These are phyloP conservation scores for Cryptosporidium bovis DNA, from an alignment of 169 alveolate genomes.

Conservation along the genomic window DNA sequence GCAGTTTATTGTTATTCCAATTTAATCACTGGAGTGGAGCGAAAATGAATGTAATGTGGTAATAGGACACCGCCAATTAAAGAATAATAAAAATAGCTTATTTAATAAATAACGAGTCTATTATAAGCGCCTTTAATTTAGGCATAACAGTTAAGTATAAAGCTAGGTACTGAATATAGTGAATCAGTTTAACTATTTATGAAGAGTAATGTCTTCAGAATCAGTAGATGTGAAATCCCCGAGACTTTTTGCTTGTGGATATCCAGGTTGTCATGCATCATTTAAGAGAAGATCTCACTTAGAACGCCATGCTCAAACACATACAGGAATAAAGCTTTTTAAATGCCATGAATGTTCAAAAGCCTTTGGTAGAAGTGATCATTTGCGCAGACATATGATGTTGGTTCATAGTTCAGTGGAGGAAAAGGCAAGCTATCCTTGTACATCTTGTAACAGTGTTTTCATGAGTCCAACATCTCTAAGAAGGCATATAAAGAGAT, in stretches of 20 bases:
- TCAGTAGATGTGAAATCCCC: constrained; percentile 75
- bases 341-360: constrained; percentile 74
- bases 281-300: constrained; percentile 73
- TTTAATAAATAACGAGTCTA: constrained; percentile 52
- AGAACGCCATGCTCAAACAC: constrained; percentile 75
- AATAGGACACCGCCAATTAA: constrained; percentile 71
- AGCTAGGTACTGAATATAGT: constrained; percentile 21
- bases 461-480: constrained; percentile 73
- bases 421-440: constrained; percentile 72
- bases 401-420: constrained; percentile 70
- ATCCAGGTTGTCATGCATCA: constrained; percentile 75
- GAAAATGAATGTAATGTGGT: constrained; percentile 24
- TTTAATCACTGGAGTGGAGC: constrained; percentile 68
- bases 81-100: constrained; percentile 15
- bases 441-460: constrained; percentile 69
- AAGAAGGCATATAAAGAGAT: constrained; percentile 70
- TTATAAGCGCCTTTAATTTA: constrained; percentile 43
- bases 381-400: constrained; percentile 73
- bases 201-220: constrained; percentile 76
- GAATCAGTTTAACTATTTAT: constrained; percentile 52
- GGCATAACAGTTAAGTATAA: constrained; percentile 49
- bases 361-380: constrained; percentile 74
- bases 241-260: constrained; percentile 74
- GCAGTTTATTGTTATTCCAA: constrained; percentile 9
- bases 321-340: constrained; percentile 72